These are phyloP conservation scores for Pogostemon cablin DNA, from an alignment of 257 asterid species.

Conservation along the genomic window DNA sequence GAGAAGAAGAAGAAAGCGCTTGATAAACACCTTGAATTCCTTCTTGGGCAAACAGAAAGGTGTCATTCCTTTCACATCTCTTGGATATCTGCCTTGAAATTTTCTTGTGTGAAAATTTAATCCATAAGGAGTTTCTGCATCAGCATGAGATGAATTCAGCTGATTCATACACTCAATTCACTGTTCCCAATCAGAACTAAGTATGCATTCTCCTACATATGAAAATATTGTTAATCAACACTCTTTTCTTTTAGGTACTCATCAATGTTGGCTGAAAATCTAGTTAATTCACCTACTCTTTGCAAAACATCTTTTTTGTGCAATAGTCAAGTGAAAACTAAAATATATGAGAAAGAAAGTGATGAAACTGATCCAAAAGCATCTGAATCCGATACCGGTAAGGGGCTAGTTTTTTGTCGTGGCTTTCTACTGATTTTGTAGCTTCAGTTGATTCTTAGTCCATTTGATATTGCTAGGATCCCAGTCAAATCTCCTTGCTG, in stretches of 20 bases:
- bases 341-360: slow-evolving; percentile 42
- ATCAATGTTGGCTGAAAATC: slow-evolving; percentile 98
- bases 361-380: slow-evolving; percentile 42
- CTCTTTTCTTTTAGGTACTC: slow-evolving; percentile 67
- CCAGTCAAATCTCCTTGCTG: slow-evolving; percentile 63
- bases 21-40: slow-evolving; percentile 97
- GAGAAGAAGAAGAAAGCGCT: slow-evolving; percentile 93
- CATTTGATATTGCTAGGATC: slow-evolving; percentile 59
- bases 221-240: slow-evolving; percentile 26
- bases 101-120: background rate
- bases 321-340: slow-evolving; percentile 46
- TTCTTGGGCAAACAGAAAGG: slow-evolving; percentile 99
- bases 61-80: slow-evolving; percentile 27
- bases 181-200: slow-evolving; percentile 19
- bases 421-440: slow-evolving; percentile 26
- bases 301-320: slow-evolving; percentile 44
- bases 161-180: slow-evolving; percentile 11
- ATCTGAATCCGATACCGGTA: slow-evolving; percentile 58
- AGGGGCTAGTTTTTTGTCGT: slow-evolving; percentile 21
- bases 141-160: slow-evolving; percentile 24
- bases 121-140: slow-evolving; percentile 7
- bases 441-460: slow-evolving; percentile 37
- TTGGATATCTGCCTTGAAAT: slow-evolving; percentile 26
- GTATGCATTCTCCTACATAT: slow-evolving; percentile 6
- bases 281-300: slow-evolving; percentile 62